phyloP scores from a whole-genome alignment of 176 grass and related monocot species.

The Rhipidocladum racemiflorum region DNA sequence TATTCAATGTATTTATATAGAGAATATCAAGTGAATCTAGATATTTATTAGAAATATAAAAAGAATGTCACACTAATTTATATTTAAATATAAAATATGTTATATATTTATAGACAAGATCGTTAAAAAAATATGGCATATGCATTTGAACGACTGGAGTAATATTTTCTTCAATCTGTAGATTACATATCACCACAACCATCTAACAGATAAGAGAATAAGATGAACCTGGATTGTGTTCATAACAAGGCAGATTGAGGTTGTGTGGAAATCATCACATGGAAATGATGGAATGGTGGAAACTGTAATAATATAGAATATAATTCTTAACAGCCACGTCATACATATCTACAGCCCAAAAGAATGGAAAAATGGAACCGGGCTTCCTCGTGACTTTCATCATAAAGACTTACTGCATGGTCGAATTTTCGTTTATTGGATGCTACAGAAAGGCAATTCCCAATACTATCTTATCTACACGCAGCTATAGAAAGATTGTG shows the following conservation, averaged over 20 bases:
- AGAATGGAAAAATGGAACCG: not conserved
- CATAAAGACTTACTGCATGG: not conserved
- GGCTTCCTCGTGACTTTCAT: not conserved
- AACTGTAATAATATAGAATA: not conserved
- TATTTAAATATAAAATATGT: no score
- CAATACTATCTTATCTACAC: constrained; percentile 30
- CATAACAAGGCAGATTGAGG: not conserved
- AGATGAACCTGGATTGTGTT: not conserved
- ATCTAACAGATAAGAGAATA: not conserved
- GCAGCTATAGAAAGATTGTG: not conserved
- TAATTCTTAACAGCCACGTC: not conserved
- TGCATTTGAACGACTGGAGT: no score
- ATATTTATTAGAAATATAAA: no score
- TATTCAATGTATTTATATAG: no score
- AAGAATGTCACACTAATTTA: no score
- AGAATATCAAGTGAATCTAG: no score
- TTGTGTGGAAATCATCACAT: not conserved
- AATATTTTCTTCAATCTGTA: not conserved
- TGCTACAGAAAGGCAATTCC: not conserved
- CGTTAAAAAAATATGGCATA: no score
- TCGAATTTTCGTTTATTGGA: constrained; percentile 11
- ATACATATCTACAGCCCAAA: constrained; percentile 24
- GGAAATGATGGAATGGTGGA: not conserved
- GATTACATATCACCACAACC: not conserved
- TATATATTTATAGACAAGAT: no score